A percentile compares a stretch with the other conserved stretches of the same genome.
phyloP scores from a whole-genome alignment of 1,284 basidiomycete genomes.

The Trichosporon ovoides region DNA sequence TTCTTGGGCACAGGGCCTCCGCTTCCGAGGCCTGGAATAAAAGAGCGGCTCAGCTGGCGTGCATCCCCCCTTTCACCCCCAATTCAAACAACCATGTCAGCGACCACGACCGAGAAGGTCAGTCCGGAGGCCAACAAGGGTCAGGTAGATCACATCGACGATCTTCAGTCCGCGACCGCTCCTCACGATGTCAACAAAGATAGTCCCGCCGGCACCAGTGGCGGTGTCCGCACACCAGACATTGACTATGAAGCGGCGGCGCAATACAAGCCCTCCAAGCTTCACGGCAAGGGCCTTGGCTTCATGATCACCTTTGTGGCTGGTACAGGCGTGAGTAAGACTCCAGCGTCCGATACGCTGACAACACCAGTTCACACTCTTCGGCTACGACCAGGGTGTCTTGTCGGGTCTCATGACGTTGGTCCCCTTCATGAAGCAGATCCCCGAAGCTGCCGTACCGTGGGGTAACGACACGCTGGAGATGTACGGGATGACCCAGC shows the following conservation, averaged over 20 bases:
- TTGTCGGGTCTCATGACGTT: conserved; percentile 45
- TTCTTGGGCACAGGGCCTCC: neutral
- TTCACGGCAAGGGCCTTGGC: conserved; percentile 9
- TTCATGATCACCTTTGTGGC: conserved; percentile 20
- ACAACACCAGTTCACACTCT: conserved; percentile 12
- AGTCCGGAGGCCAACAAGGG: neutral
- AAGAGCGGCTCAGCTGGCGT: neutral
- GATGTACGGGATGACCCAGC: conserved; percentile 4
- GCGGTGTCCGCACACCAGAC: neutral
- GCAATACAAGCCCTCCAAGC: conserved; percentile 6
- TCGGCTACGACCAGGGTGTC: conserved; percentile 41
- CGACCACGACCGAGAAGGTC: neutral
- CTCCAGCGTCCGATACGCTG: neutral
- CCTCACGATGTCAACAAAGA: too few relatives aligned
- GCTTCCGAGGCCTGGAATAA: neutral
- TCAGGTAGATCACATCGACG: neutral
- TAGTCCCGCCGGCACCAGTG: neutral
- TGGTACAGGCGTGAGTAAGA: conserved; percentile 12
- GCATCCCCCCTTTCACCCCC: neutral
- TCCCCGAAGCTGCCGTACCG: conserved; percentile 20
- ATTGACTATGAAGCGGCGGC: conserved; percentile 9
- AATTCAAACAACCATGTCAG: neutral
- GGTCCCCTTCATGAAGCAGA: conserved; percentile 25
- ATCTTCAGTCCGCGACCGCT: neutral
- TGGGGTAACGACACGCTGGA: conserved; percentile 3